These are phyloP conservation scores for Sporormia fimetaria DNA, from an alignment of 495 filamentous ascomycete genomes.

Conservation along the genomic window DNA sequence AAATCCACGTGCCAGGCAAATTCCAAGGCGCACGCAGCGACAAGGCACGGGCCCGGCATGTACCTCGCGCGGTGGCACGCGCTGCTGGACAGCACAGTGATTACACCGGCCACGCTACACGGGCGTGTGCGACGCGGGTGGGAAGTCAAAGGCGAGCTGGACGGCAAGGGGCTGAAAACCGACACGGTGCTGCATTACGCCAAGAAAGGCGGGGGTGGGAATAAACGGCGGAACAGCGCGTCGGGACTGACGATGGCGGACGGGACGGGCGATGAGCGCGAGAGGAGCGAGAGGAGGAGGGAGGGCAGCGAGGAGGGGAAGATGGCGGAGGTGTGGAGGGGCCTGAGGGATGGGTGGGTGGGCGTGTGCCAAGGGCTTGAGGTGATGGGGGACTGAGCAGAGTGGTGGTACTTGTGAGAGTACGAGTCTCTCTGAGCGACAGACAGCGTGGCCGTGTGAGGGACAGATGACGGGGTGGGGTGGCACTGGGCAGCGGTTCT, in stretches of 20 bases:
- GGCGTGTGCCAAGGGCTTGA: slow-evolving; percentile 14
- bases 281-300: slow-evolving; percentile 15
- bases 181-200: not conserved
- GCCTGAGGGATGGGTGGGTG: slow-evolving; percentile 12
- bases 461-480: too few species aligned
- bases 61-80: slow-evolving; percentile 54
- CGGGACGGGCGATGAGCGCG: slow-evolving; percentile 9
- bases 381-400: slow-evolving; percentile 16
- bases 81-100: slow-evolving; percentile 46
- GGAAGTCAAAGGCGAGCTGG: slow-evolving; percentile 40
- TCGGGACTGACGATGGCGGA: slow-evolving; percentile 1
- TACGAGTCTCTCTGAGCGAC: too few species aligned
- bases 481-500: too few species aligned
- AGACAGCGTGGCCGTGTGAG: too few species aligned
- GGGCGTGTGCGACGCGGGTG: slow-evolving; percentile 41
- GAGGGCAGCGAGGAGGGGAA: slow-evolving; percentile 13
- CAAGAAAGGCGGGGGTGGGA: not conserved
- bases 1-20: slow-evolving; percentile 25
- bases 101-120: slow-evolving; percentile 41
- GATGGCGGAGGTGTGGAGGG: slow-evolving; percentile 9
- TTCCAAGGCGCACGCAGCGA: too few species aligned
- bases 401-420: too few species aligned
- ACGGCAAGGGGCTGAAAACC: slow-evolving; percentile 27
- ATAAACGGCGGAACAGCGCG: not conserved
- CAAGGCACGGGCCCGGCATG: slow-evolving; percentile 45